Conservation (phyloP, 768 basidiomycete genomes). For the Leccinum boreale region DNA sequence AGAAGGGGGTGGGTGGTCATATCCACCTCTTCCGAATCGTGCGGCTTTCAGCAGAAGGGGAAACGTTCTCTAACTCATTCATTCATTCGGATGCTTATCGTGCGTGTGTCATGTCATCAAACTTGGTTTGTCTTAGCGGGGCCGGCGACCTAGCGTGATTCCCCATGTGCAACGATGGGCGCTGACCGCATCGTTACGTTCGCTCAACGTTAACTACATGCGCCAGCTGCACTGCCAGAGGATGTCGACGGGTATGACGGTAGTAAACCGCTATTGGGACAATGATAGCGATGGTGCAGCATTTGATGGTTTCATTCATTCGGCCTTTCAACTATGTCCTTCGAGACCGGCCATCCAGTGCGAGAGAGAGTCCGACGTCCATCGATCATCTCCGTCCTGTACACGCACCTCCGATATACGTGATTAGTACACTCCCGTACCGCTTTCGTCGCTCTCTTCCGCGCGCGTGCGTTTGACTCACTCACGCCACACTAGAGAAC, state of each 20-base stretch:
- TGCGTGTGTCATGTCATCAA: slow-evolving; percentile 11
- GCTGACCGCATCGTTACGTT: slow-evolving; percentile 9
- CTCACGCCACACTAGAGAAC: neutral
- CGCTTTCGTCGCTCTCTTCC: neutral
- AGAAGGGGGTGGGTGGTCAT: neutral
- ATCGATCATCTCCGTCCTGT: neutral
- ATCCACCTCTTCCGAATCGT: slow-evolving; percentile 3
- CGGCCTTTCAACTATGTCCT: neutral
- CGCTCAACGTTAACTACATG: neutral
- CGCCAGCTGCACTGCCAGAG: slow-evolving; percentile 3
- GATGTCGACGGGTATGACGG: slow-evolving; percentile 1
- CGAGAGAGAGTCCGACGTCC: neutral
- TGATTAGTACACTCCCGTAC: neutral
- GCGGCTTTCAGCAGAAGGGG: neutral
- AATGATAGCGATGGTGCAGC: neutral
- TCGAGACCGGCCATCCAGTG: neutral
- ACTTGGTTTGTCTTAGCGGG: slow-evolving; percentile 5
- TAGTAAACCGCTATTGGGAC: neutral
- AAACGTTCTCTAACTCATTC: neutral
- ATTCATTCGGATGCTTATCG: neutral
- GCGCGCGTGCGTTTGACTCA: neutral
- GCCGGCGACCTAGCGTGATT: slow-evolving; percentile 8
- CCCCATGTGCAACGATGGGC: slow-evolving; percentile 8
- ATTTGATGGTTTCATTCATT: neutral
- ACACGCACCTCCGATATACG: neutral